These are phyloP conservation scores for Fusarium redolens DNA, from an alignment of 2,329 filamentous ascomycete species.

Conservation along the genomic window DNA sequence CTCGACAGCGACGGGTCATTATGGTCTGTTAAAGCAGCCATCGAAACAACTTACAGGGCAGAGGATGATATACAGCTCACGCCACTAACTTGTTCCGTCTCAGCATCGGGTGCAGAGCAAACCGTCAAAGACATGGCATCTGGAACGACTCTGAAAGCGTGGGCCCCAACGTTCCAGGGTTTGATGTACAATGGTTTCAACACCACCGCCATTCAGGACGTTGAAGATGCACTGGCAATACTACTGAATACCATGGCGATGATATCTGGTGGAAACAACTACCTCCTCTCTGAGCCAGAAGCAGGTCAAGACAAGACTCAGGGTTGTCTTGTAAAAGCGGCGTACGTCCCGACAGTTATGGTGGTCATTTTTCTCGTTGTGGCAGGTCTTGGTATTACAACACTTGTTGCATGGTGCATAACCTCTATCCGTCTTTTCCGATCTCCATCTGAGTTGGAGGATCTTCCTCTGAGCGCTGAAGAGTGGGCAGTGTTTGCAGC, in stretches of 20 bases:
- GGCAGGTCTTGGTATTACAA: neutral
- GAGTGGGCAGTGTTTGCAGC: neutral
- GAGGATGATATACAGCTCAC: neutral
- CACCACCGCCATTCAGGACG: neutral
- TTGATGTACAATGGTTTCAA: slow-evolving; percentile 1
- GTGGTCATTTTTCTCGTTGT: neutral
- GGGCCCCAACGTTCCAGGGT: neutral
- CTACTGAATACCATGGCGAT: neutral
- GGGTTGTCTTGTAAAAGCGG: neutral
- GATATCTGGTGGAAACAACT: slow-evolving; percentile 1
- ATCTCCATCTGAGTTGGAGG: neutral
- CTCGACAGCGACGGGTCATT: neutral
- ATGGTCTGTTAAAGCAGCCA: neutral
- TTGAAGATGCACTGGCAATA: neutral
- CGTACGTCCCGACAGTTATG: neutral
- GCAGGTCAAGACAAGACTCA: neutral
- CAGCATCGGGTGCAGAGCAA: neutral
- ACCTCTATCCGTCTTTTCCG: neutral
- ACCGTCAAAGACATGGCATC: neutral
- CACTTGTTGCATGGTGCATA: neutral
- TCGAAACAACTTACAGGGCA: neutral
- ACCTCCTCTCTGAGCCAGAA: neutral
- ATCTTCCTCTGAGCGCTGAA: neutral
- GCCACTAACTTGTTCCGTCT: neutral
- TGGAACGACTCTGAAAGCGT: neutral